A percentile compares a stretch with the other conserved stretches of the same genome.
phyloP scores from a whole-genome alignment of 306 rosid genomes.

The Cucurbita ficifolia region DNA sequence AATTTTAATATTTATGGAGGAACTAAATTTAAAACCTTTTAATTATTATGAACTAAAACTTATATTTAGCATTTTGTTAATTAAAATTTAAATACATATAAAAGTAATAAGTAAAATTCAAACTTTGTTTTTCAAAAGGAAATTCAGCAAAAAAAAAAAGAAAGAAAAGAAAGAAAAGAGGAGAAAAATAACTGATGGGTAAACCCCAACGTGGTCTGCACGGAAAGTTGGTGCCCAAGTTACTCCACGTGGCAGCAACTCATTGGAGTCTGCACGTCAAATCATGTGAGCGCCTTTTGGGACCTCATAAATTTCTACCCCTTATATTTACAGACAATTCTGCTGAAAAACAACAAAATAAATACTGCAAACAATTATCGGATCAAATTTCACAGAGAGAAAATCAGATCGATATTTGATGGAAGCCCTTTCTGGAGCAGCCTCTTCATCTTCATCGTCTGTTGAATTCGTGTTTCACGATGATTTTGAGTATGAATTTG shows the following conservation, averaged over 20 bases:
- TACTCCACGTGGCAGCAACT: not conserved
- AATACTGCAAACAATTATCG: not conserved
- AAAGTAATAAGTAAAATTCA: too few species aligned
- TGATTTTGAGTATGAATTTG: slow-evolving; percentile 8
- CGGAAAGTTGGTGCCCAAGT: not conserved
- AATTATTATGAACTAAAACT: too few species aligned
- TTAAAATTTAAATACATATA: too few species aligned
- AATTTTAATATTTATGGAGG: too few species aligned
- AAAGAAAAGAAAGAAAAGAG: too few species aligned
- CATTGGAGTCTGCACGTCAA: not conserved
- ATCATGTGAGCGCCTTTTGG: not conserved
- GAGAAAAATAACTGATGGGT: too few species aligned
- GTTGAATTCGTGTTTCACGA: not conserved
- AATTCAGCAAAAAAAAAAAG: not conserved
- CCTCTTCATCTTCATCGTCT: not conserved
- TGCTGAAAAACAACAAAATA: not conserved
- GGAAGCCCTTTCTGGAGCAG: not conserved
- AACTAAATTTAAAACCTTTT: too few species aligned
- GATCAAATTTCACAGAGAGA: not conserved
- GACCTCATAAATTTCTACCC: not conserved
- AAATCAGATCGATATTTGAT: not conserved
- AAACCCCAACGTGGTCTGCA: not conserved
- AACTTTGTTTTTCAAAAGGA: not conserved
- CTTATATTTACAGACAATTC: not conserved
- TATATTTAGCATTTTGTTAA: too few species aligned